Conservation (phyloP, 2,329 filamentous ascomycete genomes). For the Aspergillus sp. region DNA sequence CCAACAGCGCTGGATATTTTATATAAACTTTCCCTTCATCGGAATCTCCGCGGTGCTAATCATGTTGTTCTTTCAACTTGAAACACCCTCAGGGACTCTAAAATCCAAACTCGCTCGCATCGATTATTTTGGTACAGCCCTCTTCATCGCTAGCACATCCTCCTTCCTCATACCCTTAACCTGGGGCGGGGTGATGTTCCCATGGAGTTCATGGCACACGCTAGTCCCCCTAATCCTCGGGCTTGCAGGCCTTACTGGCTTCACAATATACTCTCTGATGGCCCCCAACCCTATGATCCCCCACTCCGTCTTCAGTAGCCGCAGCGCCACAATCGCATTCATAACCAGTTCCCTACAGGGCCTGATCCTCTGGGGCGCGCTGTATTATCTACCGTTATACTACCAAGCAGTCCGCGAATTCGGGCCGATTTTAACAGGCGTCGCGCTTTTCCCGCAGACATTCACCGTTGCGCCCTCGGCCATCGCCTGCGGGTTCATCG, state of each 20-base stretch:
- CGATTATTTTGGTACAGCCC: constrained; percentile 30
- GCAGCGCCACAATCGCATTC: constrained; percentile 28
- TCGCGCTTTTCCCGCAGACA: constrained; percentile 31
- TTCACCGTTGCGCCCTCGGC: constrained; percentile 26
- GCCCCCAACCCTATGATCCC: constrained; percentile 41
- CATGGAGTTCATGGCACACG: constrained; percentile 32
- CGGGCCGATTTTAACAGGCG: constrained; percentile 33
- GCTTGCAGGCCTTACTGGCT: constrained; percentile 21
- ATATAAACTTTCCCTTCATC: constrained; percentile 30
- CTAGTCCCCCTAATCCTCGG: constrained; percentile 31
- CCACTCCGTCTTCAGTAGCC: constrained; percentile 45
- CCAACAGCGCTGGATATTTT: constrained; percentile 30
- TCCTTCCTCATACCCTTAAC: constrained; percentile 33
- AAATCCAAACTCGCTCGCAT: constrained; percentile 17
- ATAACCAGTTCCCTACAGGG: constrained; percentile 16
- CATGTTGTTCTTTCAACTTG: constrained; percentile 19
- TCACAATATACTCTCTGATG: constrained; percentile 19
- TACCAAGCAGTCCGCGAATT: constrained; percentile 45
- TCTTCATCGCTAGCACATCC: constrained; percentile 28
- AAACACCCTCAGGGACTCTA: constrained; percentile 4
- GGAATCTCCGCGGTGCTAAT: constrained; percentile 23
- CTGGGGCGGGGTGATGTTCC: constrained; percentile 30
- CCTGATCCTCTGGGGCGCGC: constrained; percentile 16
- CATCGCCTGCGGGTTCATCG: constrained; percentile 30
- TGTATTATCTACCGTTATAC: constrained; percentile 46